phyloP scores from a whole-genome alignment of 192 early-diverging fungal genomes.

The Gamsiella multidivaricata region DNA sequence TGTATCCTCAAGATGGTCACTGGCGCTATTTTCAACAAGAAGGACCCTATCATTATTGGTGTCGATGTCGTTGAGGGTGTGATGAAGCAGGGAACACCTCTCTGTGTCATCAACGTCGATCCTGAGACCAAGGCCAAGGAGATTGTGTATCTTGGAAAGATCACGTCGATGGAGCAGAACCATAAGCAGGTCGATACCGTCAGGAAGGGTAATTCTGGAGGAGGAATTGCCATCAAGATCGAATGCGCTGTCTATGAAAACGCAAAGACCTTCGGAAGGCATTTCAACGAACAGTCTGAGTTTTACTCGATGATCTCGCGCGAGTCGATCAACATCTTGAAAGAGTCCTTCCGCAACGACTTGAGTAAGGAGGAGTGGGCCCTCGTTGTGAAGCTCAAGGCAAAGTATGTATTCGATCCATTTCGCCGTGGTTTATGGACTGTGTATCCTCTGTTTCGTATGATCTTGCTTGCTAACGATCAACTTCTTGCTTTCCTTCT shows the following conservation, averaged over 20 bases:
- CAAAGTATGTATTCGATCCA: conserved; percentile 45
- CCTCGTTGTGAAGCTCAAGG: conserved; percentile 82
- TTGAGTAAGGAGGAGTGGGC: conserved; percentile 90
- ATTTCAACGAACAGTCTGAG: conserved; percentile 87
- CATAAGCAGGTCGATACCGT: conserved; percentile 85
- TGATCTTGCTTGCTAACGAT: background rate
- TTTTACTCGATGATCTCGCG: conserved; percentile 88
- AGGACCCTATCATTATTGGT: conserved; percentile 94
- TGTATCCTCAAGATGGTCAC: conserved; percentile 90
- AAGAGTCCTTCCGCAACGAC: conserved; percentile 93
- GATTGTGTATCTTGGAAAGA: conserved; percentile 85
- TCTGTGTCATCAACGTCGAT: conserved; percentile 86
- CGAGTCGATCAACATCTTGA: conserved; percentile 93
- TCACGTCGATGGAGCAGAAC: conserved; percentile 93
- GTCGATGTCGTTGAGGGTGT: conserved; percentile 94
- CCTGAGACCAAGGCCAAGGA: conserved; percentile 76
- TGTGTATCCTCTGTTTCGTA: background rate
- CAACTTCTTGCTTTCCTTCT: background rate
- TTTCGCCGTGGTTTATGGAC: background rate
- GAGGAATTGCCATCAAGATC: conserved; percentile 91
- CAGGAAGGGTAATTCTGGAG: conserved; percentile 84
- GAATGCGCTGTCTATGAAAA: conserved; percentile 86
- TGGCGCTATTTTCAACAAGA: conserved; percentile 93
- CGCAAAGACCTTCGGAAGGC: conserved; percentile 91
- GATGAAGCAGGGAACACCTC: conserved; percentile 89